Conservation (phyloP, 2,329 filamentous ascomycete genomes). For the Sporothrix euskadiensis region DNA sequence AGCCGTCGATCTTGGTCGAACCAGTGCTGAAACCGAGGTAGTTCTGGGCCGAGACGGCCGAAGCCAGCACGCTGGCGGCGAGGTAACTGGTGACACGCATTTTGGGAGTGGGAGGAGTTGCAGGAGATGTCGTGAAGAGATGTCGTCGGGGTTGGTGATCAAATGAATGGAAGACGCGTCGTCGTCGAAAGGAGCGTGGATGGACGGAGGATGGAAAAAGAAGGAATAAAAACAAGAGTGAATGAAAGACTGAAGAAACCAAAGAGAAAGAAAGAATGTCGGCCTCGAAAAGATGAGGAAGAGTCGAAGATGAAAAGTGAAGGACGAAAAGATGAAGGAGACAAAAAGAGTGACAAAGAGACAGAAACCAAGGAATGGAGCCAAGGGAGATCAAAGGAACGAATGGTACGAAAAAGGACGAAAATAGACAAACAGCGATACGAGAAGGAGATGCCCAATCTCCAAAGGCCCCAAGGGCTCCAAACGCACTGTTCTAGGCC, state of each 20-base stretch:
- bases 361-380: not conserved
- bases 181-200: constrained; percentile 19
- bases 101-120: constrained; percentile 28
- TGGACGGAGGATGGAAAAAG: not conserved
- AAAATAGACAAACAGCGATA: constrained; percentile 8
- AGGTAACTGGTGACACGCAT: constrained; percentile 48
- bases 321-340: not conserved
- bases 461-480: not conserved
- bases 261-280: not conserved
- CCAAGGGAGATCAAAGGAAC: constrained; percentile 11
- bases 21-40: constrained; percentile 59
- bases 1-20: constrained; percentile 48
- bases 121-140: not conserved
- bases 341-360: not conserved
- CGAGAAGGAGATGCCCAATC: constrained; percentile 12
- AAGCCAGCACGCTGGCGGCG: constrained; percentile 44
- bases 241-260: not conserved
- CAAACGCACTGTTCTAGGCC: not conserved
- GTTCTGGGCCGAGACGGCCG: constrained; percentile 47
- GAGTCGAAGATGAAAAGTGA: not conserved
- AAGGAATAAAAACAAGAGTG: not conserved
- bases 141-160: not conserved
- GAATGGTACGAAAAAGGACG: constrained; percentile 5
- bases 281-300: constrained; percentile 7
- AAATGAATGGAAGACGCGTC: constrained; percentile 1